These are phyloP conservation scores for Pseudocercospora vitis DNA, from an alignment of 2,329 filamentous ascomycete genomes.

Conservation along the genomic window DNA sequence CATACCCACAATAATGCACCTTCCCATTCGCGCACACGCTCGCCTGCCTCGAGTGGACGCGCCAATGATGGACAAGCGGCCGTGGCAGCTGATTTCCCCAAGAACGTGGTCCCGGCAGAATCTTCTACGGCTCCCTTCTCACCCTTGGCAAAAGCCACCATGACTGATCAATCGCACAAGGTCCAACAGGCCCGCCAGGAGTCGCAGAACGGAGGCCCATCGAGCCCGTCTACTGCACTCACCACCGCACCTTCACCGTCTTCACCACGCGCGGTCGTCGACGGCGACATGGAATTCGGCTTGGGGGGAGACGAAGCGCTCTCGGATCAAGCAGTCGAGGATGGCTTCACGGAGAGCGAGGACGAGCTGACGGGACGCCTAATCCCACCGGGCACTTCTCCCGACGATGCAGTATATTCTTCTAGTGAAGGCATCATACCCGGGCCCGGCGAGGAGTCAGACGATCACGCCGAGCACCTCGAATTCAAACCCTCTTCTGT, in stretches of 20 bases:
- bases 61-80: not conserved
- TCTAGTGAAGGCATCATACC: slow-evolving; percentile 23
- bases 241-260: not conserved
- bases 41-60: slow-evolving; percentile 10
- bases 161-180: slow-evolving; percentile 10
- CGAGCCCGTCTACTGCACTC: not conserved
- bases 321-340: slow-evolving; percentile 5
- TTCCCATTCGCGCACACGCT: slow-evolving; percentile 34
- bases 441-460: slow-evolving; percentile 14
- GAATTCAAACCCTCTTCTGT: slow-evolving; percentile 30
- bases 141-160: slow-evolving; percentile 6
- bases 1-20: slow-evolving; percentile 31
- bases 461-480: slow-evolving; percentile 27
- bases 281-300: slow-evolving; percentile 35
- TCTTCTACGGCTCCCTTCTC: slow-evolving; percentile 8
- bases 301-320: slow-evolving; percentile 29
- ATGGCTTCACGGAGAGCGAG: slow-evolving; percentile 13
- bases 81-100: not conserved
- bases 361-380: slow-evolving; percentile 24
- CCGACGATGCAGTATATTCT: slow-evolving; percentile 26
- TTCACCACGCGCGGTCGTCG: slow-evolving; percentile 23
- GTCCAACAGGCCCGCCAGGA: not conserved
- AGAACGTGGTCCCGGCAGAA: not conserved
- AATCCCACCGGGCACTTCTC: not conserved
- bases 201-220: not conserved